Evolutionary conservation across 257 asterid genomes (phyloP).

Genomic region (Solanum verrucosum): DNA sequence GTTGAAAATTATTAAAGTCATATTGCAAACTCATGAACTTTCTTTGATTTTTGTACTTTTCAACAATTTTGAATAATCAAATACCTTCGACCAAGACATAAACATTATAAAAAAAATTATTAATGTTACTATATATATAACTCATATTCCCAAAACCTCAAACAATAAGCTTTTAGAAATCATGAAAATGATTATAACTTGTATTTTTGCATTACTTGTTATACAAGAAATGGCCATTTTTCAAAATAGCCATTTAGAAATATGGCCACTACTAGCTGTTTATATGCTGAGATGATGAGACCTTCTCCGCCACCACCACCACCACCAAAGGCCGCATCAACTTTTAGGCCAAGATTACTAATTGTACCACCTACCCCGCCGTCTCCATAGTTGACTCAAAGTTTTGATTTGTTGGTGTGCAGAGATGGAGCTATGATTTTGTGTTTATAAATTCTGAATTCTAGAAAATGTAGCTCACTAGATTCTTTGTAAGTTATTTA

Average conservation of each 20-base stretch:
- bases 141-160: not conserved
- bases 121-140: not conserved
- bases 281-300: not conserved
- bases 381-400: not conserved
- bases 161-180: not conserved
- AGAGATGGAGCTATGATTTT: no score
- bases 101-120: not conserved
- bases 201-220: not conserved
- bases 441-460: no score
- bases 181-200: not conserved
- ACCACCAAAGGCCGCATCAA: not conserved
- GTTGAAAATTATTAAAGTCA: not conserved
- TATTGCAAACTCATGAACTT: accelerated
- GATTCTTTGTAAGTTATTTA: not conserved
- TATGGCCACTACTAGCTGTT: not conserved
- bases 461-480: no score
- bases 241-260: not conserved
- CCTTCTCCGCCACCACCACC: not conserved
- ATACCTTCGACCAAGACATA: not conserved
- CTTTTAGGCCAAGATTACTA: not conserved
- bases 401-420: not conserved
- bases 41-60: not conserved
- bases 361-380: not conserved
- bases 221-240: not conserved
- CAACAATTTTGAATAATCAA: not conserved